phyloP scores from a whole-genome alignment of 2,329 filamentous ascomycete genomes.

The Cladosporium oxysporum region DNA sequence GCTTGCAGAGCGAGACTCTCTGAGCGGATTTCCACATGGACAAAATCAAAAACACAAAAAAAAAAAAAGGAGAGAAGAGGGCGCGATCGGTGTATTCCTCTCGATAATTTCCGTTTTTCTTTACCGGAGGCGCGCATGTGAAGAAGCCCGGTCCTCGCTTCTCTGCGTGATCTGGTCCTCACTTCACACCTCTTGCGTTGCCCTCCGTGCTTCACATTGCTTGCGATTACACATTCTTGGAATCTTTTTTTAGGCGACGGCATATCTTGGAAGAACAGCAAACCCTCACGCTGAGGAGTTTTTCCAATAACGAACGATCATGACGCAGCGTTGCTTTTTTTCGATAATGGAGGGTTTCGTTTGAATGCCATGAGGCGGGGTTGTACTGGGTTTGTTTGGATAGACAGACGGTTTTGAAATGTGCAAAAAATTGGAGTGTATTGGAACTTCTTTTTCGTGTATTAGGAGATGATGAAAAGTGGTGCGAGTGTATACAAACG shows the following conservation, averaged over 20 bases:
- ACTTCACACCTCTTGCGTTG: neutral
- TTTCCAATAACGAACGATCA: constrained; percentile 7
- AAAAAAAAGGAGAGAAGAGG: neutral
- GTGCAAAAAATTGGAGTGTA: neutral
- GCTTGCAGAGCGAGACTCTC: constrained; percentile 17
- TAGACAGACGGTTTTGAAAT: neutral
- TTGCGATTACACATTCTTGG: neutral
- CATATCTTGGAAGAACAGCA: neutral
- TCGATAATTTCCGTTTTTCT: neutral
- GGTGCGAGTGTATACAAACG: neutral
- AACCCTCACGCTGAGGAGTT: neutral
- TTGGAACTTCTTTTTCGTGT: neutral
- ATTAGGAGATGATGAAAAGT: neutral
- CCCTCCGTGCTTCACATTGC: neutral
- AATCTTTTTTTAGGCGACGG: neutral
- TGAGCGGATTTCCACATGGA: neutral
- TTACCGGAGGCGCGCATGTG: neutral
- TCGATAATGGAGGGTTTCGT: neutral
- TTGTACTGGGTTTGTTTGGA: neutral
- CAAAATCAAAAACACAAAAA: neutral
- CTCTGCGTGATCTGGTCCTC: neutral
- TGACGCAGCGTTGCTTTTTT: constrained; percentile 13
- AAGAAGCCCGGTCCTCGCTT: neutral
- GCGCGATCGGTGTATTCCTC: neutral
- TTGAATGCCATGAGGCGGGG: neutral